Evolutionary conservation across 345 rosid species (phyloP), one percentile per base, ranked within the genome.

Genomic region (Salix koriyanagi): DNA sequence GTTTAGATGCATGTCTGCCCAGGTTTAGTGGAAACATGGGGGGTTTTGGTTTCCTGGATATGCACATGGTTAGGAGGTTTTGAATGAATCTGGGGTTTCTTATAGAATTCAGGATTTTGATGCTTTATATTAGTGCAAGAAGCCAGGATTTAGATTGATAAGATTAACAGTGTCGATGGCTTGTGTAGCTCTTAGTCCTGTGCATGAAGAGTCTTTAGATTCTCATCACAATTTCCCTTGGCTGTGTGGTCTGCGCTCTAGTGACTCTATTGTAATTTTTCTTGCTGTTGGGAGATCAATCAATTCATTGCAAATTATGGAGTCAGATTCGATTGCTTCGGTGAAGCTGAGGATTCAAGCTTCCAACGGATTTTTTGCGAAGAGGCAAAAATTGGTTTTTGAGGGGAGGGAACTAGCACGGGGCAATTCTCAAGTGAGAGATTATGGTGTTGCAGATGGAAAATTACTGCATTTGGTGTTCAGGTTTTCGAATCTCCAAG

Each of bases 331-430:
- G 9, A 84, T 94, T 83, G 92, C 93, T 6, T 90, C 88, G 32
- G 89, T 94, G 84, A 94, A 91, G 85, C 83, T 91, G 78, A 88
- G 93, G 82, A 91, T 94, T 82, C 94, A 90, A 85, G 81, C 82
- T 77, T 84, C 78, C 72, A 86, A 85, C 79, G 96, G 96, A 0
- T 81, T 89, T 83, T 85, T 87, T 73, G 89, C 79, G 67, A 92
- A 88, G 84, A 90, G 84, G 81, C 96, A 85, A 84, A 94, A 81
- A 74, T 84, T 94, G 80, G 86, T 91, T n/a, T 84, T 64, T 71
- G 87, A 84, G 56, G 92, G 96, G 32, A 82, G 88, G 77, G 96
- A 92, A 70, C 68, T 89, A 71, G 84, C 96, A 71, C 84, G 85
- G 65, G 84, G 72, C 81, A 84, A 86, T 79, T 89, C 90, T 46